Conservation (phyloP, 2,329 filamentous ascomycete species). For the Aspergillus sp. region DNA sequence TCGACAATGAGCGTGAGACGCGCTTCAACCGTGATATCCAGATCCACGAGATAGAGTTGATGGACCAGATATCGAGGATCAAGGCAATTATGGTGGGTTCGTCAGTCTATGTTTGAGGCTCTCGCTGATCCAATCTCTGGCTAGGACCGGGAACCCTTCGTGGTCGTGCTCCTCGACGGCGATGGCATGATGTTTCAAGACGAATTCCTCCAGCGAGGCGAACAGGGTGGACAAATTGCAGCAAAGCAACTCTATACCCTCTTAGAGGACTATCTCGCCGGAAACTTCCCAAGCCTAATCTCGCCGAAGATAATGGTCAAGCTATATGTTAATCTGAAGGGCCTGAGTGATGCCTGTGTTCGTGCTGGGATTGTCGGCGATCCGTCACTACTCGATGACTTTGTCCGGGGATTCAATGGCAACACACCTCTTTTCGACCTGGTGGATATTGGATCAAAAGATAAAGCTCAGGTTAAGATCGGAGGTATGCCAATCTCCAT, state of each 20-base stretch:
- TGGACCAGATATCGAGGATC: constrained; percentile 37
- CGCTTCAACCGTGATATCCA: constrained; percentile 41
- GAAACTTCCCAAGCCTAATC: constrained; percentile 33
- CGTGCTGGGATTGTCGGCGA: constrained; percentile 38
- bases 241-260: constrained; percentile 40
- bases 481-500: constrained; percentile 25
- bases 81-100: constrained; percentile 37
- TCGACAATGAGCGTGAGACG: constrained; percentile 40
- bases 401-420: constrained; percentile 47
- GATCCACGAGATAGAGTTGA: constrained; percentile 38
- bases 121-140: constrained; percentile 4
- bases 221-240: constrained; percentile 44
- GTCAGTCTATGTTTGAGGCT: constrained; percentile 1
- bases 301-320: constrained; percentile 42
- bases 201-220: constrained; percentile 40
- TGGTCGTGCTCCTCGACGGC: constrained; percentile 47
- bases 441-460: constrained; percentile 39
- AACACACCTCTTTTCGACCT: constrained; percentile 43
- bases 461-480: constrained; percentile 41
- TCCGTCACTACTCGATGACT: constrained; percentile 38
- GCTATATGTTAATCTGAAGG: constrained; percentile 46
- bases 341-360: constrained; percentile 40
- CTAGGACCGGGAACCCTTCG: constrained; percentile 46
- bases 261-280: constrained; percentile 36
- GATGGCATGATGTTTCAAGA: constrained; percentile 48